Evolutionary conservation across 257 asterid species (phyloP), one percentile per base, ranked within the genome.

Genomic region (Nemophila menziesii): DNA sequence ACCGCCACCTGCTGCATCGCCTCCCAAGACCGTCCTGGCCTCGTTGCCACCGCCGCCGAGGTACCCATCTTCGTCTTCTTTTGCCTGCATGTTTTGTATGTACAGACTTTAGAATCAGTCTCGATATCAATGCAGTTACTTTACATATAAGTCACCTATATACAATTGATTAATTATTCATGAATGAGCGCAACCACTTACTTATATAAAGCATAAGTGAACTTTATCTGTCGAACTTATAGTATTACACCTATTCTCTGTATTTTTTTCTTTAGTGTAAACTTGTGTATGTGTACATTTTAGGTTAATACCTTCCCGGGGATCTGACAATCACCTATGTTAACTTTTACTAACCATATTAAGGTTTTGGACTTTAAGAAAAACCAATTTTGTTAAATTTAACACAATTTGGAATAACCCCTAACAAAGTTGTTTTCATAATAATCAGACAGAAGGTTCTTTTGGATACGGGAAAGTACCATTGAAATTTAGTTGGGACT

Each of bases 11-110:
- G 82, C 72, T 90, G 94, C 50, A 54, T 85, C 39, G 89, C 96
- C 60, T 90, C 94, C 48, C 49, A 47, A 10, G 43, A 43, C 62
- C 81, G 87, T 43, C 92, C 96, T 44, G 94, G 89, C 51, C 27
- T 84, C 22, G 51, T 85, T 21, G 86, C 81, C 66, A 79, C 94
- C 9, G 82, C 93, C 33, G 89, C 64, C 2, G 99, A 90, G 94
- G 93, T 87, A 20, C 29, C 21, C 4, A 46, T n/a, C n/a, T n/a
- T n/a, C n/a, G n/a, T n/a, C n/a, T n/a, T n/a, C n/a, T n/a, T n/a
- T n/a, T n/a, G 8, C 34, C 39, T 21, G 11, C 36, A 8, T 16
- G 9, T 0, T 6, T 15, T 21, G 18, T 11, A 16, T 16, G 20
- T 6, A 21, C 61, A 22, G 19, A 21, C 15, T 14, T 17, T n/a